A percentile compares a stretch with the other conserved stretches of the same genome.
phyloP scores from a whole-genome alignment of 2,329 filamentous ascomycete species.

The Lachnellula hyalina region DNA sequence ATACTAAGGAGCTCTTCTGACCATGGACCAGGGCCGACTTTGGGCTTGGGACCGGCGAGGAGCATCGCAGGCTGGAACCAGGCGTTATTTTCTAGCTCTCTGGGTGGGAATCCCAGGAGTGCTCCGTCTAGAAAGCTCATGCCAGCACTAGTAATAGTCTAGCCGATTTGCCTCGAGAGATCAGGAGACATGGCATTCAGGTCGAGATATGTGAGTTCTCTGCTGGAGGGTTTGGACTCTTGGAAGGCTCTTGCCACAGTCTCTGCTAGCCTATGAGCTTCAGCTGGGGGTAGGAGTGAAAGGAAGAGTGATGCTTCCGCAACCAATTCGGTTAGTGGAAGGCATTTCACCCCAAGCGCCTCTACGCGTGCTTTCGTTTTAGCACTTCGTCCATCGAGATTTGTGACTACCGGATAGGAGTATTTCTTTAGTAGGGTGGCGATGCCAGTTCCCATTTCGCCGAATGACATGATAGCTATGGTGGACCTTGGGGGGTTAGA shows the following conservation, averaged over 20 bases:
- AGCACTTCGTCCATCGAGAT: constrained; percentile 42
- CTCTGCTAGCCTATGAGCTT: constrained; percentile 52
- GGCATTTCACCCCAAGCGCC: constrained; percentile 39
- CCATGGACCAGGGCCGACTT: constrained; percentile 26
- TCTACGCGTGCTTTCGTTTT: constrained; percentile 2
- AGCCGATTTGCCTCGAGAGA: constrained; percentile 38
- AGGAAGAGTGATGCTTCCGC: constrained; percentile 49
- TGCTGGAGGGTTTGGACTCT: constrained; percentile 36
- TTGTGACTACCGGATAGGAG: constrained; percentile 49
- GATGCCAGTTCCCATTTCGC: constrained; percentile 57
- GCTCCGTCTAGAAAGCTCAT: constrained; percentile 47
- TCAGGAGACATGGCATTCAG: constrained; percentile 59
- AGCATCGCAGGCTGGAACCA: constrained; percentile 34
- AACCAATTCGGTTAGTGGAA: constrained; percentile 42
- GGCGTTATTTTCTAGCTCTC: constrained; percentile 9
- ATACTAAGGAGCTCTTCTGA: constrained; percentile 32
- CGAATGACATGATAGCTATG: constrained; percentile 53
- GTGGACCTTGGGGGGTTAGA: constrained; percentile 5
- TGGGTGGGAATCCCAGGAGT: constrained; percentile 51
- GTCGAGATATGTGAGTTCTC: constrained; percentile 50
- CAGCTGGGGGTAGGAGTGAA: constrained; percentile 60
- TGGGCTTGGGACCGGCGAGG: constrained; percentile 39
- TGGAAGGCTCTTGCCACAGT: constrained; percentile 39
- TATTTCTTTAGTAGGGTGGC: constrained; percentile 48
- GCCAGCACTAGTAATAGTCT: constrained; percentile 26